Evolutionary conservation across 805 yeast genomes (phyloP).

Genomic region (Kodamaea kaohsiungensis): DNA sequence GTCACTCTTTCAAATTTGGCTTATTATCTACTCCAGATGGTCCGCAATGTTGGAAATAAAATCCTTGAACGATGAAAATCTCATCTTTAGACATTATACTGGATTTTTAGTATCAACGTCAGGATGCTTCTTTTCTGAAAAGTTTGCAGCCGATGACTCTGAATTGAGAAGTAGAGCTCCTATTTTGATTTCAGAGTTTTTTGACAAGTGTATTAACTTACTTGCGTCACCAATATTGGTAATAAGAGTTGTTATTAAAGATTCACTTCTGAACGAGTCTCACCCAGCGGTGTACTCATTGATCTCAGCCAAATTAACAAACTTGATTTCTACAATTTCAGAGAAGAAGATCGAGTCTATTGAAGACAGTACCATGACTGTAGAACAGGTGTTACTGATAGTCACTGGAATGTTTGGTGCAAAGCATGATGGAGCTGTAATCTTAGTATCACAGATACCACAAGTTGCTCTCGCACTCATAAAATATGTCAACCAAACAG

Average conservation of each 20-base stretch:
- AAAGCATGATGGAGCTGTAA: constrained; percentile 37
- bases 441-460: constrained; percentile 33
- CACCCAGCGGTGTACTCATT: constrained; percentile 57
- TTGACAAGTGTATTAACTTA: constrained; percentile 50
- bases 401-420: constrained; percentile 39
- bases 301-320: constrained; percentile 47
- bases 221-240: constrained; percentile 51
- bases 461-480: constrained; percentile 28
- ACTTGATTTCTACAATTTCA: constrained; percentile 34
- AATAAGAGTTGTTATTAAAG: constrained; percentile 70
- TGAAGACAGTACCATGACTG: constrained; percentile 36
- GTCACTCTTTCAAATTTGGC: constrained; percentile 42
- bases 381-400: constrained; percentile 53
- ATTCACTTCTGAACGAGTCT: constrained; percentile 64
- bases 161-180: constrained; percentile 30
- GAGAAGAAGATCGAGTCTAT: constrained; percentile 23
- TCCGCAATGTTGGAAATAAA: constrained; percentile 26
- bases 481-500: constrained; percentile 28
- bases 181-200: constrained; percentile 46
- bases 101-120: constrained; percentile 73
- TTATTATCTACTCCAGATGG: constrained; percentile 55
- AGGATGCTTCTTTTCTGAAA: constrained; percentile 54
- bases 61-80: constrained; percentile 38
- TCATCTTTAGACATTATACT: constrained; percentile 63
- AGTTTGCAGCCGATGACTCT: constrained; percentile 23